Conservation (phyloP, 108 stramenopile genomes). For the Nitzschia sp. region DNA sequence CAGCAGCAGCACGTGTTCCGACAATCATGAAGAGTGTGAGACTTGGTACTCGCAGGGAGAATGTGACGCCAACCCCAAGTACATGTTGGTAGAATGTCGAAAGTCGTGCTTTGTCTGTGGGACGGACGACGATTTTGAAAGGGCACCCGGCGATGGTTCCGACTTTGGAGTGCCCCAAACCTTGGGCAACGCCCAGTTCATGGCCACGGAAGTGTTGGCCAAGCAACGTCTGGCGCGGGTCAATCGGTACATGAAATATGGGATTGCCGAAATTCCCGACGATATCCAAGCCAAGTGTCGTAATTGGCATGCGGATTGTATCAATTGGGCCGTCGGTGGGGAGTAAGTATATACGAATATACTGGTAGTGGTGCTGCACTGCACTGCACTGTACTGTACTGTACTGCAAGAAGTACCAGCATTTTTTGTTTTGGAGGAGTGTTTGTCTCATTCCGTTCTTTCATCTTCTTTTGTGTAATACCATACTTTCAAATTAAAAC, state of each 20-base stretch:
- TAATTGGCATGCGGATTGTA: slow-evolving; percentile 37
- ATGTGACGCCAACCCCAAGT: slow-evolving; percentile 64
- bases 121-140: not conserved
- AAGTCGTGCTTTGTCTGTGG: slow-evolving; percentile 41
- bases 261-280: not conserved
- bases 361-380: no score
- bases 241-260: slow-evolving; percentile 5
- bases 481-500: no score
- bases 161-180: slow-evolving; percentile 14
- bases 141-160: slow-evolving; percentile 22
- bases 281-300: slow-evolving; percentile 8
- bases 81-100: slow-evolving; percentile 62
- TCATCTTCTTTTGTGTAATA: no score
- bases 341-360: no score
- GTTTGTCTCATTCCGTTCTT: no score
- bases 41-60: slow-evolving; percentile 66
- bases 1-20: not conserved
- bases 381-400: no score
- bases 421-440: no score
- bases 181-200: not conserved
- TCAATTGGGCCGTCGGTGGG: slow-evolving; percentile 29
- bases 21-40: slow-evolving; percentile 51
- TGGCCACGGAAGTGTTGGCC: not conserved
- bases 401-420: no score
- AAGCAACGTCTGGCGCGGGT: not conserved